Conservation (phyloP, 2,329 filamentous ascomycete species). For the Colletotrichum phormii region DNA sequence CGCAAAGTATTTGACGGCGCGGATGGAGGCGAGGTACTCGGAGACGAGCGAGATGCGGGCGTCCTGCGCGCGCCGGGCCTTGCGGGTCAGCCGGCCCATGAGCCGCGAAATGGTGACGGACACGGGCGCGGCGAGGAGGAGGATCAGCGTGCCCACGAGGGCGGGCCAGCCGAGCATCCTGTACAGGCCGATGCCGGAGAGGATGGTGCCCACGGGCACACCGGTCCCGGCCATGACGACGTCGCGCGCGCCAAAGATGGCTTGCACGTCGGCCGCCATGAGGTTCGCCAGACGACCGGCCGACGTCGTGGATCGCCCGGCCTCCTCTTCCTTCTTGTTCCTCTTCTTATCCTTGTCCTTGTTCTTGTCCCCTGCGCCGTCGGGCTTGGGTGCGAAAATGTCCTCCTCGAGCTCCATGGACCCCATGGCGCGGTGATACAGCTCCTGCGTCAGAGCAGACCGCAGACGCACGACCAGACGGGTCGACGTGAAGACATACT, state of each 20-base stretch:
- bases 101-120: slow-evolving; percentile 60
- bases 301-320: slow-evolving; percentile 51
- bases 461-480: slow-evolving; percentile 67
- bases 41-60: slow-evolving; percentile 67
- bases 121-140: slow-evolving; percentile 61
- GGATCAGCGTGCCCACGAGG: slow-evolving; percentile 61
- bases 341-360: slow-evolving; percentile 41
- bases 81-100: slow-evolving; percentile 61
- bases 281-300: slow-evolving; percentile 65
- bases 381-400: slow-evolving; percentile 50
- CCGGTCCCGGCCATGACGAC: slow-evolving; percentile 59
- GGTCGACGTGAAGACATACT: slow-evolving; percentile 69
- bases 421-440: slow-evolving; percentile 65
- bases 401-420: slow-evolving; percentile 70
- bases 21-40: slow-evolving; percentile 68
- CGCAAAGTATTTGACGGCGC: slow-evolving; percentile 70
- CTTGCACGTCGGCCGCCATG: slow-evolving; percentile 70
- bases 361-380: slow-evolving; percentile 20
- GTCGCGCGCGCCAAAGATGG: slow-evolving; percentile 64
- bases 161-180: slow-evolving; percentile 67
- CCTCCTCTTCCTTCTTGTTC: slow-evolving; percentile 43
- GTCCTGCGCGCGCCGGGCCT: slow-evolving; percentile 67
- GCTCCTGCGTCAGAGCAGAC: slow-evolving; percentile 67
- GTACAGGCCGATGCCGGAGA: slow-evolving; percentile 65
- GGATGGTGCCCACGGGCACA: slow-evolving; percentile 57